Evolutionary conservation across 2,329 filamentous ascomycete genomes (phyloP).

Genomic region (Aspergillus sp.): DNA sequence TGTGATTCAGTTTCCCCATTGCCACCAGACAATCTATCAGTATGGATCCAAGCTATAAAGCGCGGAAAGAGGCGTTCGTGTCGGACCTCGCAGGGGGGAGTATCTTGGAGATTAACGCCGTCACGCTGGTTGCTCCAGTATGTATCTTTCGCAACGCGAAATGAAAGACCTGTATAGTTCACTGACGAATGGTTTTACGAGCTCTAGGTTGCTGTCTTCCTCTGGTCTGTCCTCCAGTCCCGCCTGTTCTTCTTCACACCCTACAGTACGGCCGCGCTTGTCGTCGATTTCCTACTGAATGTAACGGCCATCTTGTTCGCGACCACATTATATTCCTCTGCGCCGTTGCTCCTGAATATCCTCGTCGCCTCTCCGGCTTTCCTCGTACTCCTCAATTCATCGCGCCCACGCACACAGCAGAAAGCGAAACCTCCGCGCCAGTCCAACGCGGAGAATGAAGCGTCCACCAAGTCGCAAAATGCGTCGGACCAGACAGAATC

Average conservation of each 20-base stretch:
- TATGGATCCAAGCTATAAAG: conserved; percentile 62
- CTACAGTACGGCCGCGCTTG: conserved; percentile 58
- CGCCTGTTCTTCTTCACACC: conserved; percentile 75
- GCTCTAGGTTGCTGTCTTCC: conserved; percentile 64
- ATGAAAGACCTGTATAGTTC: conserved; percentile 1
- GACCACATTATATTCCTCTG: conserved; percentile 72
- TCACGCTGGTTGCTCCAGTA: conserved; percentile 80
- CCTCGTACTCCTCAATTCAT: conserved; percentile 47
- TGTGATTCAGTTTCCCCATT: neutral
- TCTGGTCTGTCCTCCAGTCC: conserved; percentile 84
- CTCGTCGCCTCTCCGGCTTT: conserved; percentile 65
- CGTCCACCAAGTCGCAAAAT: conserved; percentile 7
- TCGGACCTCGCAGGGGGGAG: conserved; percentile 79
- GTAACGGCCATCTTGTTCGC: conserved; percentile 73
- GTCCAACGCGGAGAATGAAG: conserved; percentile 8
- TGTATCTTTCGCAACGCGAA: conserved; percentile 17
- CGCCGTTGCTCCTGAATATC: conserved; percentile 63
- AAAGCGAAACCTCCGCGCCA: conserved; percentile 28
- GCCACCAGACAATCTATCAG: conserved; percentile 2
- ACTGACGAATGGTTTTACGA: neutral
- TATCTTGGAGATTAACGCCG: conserved; percentile 75
- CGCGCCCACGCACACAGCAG: conserved; percentile 17
- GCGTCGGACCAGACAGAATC: conserved; percentile 33
- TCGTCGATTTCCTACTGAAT: conserved; percentile 82
- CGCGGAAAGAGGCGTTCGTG: conserved; percentile 89